Evolutionary conservation across 192 early-diverging fungal genomes (phyloP).

Genomic region (Linnemannia elongata): DNA sequence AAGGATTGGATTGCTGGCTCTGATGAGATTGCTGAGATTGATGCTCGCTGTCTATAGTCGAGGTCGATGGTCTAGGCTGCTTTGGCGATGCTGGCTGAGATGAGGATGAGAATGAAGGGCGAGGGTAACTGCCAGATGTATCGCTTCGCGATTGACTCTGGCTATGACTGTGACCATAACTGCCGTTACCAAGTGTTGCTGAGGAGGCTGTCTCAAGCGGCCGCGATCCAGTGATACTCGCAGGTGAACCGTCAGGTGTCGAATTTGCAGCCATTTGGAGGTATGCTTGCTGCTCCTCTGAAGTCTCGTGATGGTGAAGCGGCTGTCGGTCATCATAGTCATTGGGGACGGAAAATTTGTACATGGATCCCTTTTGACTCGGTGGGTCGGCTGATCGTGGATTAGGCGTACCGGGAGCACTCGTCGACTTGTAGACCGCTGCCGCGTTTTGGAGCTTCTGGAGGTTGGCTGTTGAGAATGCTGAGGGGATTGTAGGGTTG

Average conservation of each 20-base stretch:
- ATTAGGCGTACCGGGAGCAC: neutral
- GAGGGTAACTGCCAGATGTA: neutral
- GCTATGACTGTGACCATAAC: neutral
- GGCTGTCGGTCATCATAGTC: slow-evolving; percentile 53
- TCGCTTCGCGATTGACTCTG: neutral
- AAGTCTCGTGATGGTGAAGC: slow-evolving; percentile 12
- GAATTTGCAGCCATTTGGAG: neutral
- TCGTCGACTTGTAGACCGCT: neutral
- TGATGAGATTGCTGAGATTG: neutral
- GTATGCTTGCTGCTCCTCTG: neutral
- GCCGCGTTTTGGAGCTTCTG: neutral
- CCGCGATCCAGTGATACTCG: neutral
- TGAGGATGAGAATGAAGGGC: neutral
- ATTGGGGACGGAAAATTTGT: slow-evolving; percentile 35
- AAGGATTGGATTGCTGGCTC: neutral
- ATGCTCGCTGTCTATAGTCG: neutral
- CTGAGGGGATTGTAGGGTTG: slow-evolving; percentile 35
- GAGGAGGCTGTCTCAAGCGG: neutral
- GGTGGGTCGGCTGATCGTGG: neutral
- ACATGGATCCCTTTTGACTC: slow-evolving; percentile 10
- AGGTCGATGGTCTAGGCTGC: neutral
- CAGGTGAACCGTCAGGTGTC: neutral
- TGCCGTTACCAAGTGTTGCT: neutral
- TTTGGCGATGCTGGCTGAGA: slow-evolving; percentile 10
- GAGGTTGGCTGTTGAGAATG: neutral